Percentiles rank a stretch among this genome's conserved stretches.
phyloP scores from a whole-genome alignment of 2,329 filamentous ascomycete genomes.

The Nemania sp. region DNA sequence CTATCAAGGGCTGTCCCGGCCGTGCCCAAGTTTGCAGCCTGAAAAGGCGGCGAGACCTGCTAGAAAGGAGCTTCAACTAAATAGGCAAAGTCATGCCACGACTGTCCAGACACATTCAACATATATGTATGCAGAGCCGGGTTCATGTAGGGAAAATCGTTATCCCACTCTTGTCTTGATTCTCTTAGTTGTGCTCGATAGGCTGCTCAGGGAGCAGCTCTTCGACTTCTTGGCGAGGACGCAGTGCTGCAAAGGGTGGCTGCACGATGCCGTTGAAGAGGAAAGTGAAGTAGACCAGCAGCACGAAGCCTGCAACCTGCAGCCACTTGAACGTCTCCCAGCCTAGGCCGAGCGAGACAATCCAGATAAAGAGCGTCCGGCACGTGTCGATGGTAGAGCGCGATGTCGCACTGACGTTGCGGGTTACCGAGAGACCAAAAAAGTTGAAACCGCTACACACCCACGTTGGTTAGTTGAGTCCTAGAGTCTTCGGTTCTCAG shows the following conservation, averaged over 20 bases:
- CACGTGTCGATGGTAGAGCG: constrained; percentile 97
- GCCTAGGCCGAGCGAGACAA: constrained; percentile 87
- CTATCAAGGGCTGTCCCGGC: no score
- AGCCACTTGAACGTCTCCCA: constrained; percentile 99
- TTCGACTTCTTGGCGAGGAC: constrained; percentile 57
- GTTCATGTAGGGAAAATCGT: background rate
- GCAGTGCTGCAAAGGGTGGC: constrained; percentile 75
- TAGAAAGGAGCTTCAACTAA: no score
- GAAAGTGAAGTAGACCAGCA: constrained; percentile 96
- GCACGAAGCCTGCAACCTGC: constrained; percentile 83
- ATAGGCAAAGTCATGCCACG: no score
- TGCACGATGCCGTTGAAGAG: constrained; percentile 93
- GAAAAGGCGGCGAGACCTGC: no score
- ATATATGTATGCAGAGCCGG: background rate
- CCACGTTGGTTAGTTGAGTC: constrained; percentile 29
- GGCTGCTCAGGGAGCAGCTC: constrained; percentile 80
- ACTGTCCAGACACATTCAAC: no score
- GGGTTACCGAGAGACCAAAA: constrained; percentile 93
- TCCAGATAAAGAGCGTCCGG: constrained; percentile 96
- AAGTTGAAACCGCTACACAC: constrained; percentile 87
- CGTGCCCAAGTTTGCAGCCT: no score
- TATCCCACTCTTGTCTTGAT: background rate
- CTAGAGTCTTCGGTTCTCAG: background rate
- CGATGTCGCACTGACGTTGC: constrained; percentile 86
- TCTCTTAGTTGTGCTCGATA: constrained; percentile 65